Conservation (phyloP, 2,329 filamentous ascomycete genomes). For the Apiospora sp. region DNA sequence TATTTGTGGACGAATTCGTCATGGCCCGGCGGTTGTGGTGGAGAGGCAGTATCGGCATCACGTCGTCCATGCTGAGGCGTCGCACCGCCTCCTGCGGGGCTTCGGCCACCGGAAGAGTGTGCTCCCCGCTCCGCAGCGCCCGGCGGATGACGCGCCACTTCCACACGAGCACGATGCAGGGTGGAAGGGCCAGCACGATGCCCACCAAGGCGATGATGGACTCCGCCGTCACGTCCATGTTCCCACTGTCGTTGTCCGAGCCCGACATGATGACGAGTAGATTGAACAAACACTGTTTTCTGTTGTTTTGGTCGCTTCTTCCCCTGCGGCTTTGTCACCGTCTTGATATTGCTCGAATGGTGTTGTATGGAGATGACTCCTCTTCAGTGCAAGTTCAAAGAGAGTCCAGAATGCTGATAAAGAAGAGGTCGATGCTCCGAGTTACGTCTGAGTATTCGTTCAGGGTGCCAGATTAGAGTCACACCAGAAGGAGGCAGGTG, state of each 20-base stretch:
- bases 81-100: not conserved
- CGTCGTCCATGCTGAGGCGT: not conserved
- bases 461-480: too few relatives aligned
- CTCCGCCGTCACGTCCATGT: constrained; percentile 8
- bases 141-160: constrained; percentile 14
- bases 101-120: not conserved
- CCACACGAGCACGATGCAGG: not conserved
- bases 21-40: not conserved
- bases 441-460: too few relatives aligned
- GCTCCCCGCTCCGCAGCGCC: not conserved
- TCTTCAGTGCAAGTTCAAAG: too few relatives aligned
- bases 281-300: too few relatives aligned
- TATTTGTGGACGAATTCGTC: not conserved
- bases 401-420: too few relatives aligned
- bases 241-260: not conserved
- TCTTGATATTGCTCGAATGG: too few relatives aligned
- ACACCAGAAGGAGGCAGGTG: too few relatives aligned
- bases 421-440: too few relatives aligned
- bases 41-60: not conserved
- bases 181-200: not conserved
- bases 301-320: too few relatives aligned
- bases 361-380: too few relatives aligned
- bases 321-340: too few relatives aligned
- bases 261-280: too few relatives aligned
- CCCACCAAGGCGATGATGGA: constrained; percentile 5